A percentile compares a stretch with the other conserved stretches of the same genome.
These are phyloP conservation scores for Ceratobasidium sp. DNA, from an alignment of 1,284 basidiomycete genomes.

Conservation along the genomic window DNA sequence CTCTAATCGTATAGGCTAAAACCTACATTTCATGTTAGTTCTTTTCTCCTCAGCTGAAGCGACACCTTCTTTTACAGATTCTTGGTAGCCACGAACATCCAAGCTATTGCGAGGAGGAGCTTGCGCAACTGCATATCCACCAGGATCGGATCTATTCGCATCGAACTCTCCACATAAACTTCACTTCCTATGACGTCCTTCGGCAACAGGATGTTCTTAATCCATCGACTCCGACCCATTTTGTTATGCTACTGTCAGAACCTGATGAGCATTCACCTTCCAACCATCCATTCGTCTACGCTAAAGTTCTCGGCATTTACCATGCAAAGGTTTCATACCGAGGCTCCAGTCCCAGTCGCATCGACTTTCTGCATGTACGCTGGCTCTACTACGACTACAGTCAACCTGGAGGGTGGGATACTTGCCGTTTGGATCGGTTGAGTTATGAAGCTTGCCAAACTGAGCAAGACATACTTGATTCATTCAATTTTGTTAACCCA, in stretches of 20 bases:
- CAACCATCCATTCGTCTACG: neutral
- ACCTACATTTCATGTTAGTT: neutral
- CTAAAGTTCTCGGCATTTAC: constrained; percentile 1
- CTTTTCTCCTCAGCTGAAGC: constrained; percentile 7
- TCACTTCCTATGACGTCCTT: constrained; percentile 50
- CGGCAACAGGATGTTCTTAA: constrained; percentile 54
- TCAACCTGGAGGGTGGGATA: constrained; percentile 14
- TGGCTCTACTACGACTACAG: constrained; percentile 8
- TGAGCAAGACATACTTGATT: constrained; percentile 2
- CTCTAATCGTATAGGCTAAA: too few species aligned
- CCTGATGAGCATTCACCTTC: constrained; percentile 40
- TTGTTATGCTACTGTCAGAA: constrained; percentile 49
- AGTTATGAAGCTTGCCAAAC: neutral
- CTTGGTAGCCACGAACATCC: neutral
- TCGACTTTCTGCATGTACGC: neutral
- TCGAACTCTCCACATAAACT: constrained; percentile 41
- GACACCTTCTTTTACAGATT: neutral
- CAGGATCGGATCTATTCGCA: neutral
- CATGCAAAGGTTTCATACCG: neutral
- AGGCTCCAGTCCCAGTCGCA: neutral
- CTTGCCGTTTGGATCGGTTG: neutral
- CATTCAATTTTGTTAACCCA: constrained; percentile 41
- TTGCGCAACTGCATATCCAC: constrained; percentile 3
- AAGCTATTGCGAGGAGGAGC: neutral
- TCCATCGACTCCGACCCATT: constrained; percentile 46